Evolutionary conservation across 2,329 filamentous ascomycete genomes (phyloP).

Genomic region (Cercospora zeae-maydis): DNA sequence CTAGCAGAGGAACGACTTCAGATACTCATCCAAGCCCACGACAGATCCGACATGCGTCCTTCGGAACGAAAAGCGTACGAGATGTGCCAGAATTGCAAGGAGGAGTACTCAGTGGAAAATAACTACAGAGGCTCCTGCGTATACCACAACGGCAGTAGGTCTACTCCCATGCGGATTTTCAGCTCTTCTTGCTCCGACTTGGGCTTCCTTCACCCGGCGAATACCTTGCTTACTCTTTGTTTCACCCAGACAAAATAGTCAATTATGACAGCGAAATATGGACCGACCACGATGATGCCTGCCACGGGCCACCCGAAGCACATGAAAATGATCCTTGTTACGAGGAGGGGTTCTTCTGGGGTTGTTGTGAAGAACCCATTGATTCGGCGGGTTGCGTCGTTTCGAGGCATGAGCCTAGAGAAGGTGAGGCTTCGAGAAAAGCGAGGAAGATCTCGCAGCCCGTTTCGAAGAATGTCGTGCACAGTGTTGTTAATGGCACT

Average conservation of each 20-base stretch:
- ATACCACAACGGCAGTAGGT: constrained; percentile 2
- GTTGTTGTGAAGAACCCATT: not conserved
- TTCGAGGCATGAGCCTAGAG: not conserved
- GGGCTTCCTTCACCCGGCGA: not conserved
- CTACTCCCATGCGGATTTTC: not conserved
- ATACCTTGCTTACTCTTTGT: too few species aligned
- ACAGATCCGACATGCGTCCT: not conserved
- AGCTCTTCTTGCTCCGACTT: not conserved
- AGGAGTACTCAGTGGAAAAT: not conserved
- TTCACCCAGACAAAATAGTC: not conserved
- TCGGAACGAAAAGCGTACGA: constrained; percentile 11
- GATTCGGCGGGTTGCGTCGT: not conserved
- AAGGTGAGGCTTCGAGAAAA: not conserved
- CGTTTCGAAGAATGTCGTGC: not conserved
- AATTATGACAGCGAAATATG: not conserved
- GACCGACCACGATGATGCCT: not conserved
- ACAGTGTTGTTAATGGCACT: not conserved
- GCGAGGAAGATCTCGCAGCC: not conserved
- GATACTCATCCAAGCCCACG: not conserved
- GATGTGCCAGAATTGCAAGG: constrained; percentile 7
- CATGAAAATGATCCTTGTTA: not conserved
- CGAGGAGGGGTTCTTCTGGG: not conserved
- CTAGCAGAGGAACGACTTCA: constrained; percentile 1
- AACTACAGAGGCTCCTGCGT: constrained; percentile 6
- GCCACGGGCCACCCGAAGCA: not conserved